phyloP scores from a whole-genome alignment of 139 green algal genomes.

The Micractinium conductrix region DNA sequence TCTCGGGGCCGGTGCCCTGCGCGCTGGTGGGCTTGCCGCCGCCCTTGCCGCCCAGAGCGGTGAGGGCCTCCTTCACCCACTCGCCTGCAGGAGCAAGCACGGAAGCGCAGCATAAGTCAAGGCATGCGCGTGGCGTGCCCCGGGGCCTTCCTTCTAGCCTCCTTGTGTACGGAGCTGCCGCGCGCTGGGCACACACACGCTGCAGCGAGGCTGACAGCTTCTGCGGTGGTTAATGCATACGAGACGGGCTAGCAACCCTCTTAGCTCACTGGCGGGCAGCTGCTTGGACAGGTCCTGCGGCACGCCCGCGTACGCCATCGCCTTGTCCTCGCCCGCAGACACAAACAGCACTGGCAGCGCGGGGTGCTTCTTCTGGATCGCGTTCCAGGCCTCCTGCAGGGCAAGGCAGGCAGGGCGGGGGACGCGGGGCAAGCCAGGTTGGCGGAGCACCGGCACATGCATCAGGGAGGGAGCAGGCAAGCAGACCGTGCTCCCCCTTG shows the following conservation, averaged over 20 bases:
- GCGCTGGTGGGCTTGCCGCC: constrained; percentile 85
- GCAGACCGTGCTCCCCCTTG: background rate
- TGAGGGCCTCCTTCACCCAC: constrained; percentile 60
- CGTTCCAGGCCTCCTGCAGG: constrained; percentile 65
- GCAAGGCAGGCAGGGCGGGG: background rate
- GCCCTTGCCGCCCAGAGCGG: constrained; percentile 89
- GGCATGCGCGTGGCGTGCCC: too few relatives aligned
- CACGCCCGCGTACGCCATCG: constrained; percentile 76
- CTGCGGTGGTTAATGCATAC: too few relatives aligned
- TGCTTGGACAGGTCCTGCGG: constrained; percentile 64
- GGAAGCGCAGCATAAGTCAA: too few relatives aligned
- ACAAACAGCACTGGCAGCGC: constrained; percentile 75
- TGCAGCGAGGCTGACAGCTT: too few relatives aligned
- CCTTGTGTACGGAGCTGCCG: too few relatives aligned
- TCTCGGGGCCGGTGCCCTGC: constrained; percentile 75
- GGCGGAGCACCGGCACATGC: background rate
- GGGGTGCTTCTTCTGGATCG: constrained; percentile 62
- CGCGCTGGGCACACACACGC: too few relatives aligned
- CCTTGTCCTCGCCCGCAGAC: constrained; percentile 74
- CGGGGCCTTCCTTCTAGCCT: too few relatives aligned
- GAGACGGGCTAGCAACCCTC: too few relatives aligned
- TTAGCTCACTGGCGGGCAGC: constrained; percentile 84
- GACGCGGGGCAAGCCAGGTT: background rate
- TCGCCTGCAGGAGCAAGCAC: constrained; percentile 59
- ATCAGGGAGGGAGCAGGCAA: background rate